Conservation (phyloP, 768 basidiomycete genomes). For the Agrocybe pediades region DNA sequence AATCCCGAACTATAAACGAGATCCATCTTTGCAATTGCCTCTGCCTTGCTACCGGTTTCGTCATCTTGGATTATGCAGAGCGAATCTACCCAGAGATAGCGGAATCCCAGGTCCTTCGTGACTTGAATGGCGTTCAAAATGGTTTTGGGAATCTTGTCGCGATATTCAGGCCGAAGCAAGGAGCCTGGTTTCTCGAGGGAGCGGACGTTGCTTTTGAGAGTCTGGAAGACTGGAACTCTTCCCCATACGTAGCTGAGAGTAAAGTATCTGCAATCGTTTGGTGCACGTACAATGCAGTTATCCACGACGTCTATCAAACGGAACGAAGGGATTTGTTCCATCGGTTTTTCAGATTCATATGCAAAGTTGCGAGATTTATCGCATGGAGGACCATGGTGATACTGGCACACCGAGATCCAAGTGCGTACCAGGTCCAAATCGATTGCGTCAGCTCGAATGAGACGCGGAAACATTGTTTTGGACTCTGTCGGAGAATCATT, state of each 20-base stretch:
- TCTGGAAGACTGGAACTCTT: constrained; percentile 3
- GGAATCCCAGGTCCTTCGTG: background rate
- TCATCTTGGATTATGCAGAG: constrained; percentile 10
- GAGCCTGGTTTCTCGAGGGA: constrained; percentile 3
- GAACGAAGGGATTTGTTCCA: constrained; percentile 3
- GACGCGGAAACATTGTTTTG: background rate
- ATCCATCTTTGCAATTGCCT: constrained; percentile 10
- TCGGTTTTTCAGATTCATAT: constrained; percentile 4
- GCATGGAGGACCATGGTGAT: constrained; percentile 2
- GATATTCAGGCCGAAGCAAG: background rate
- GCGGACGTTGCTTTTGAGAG: background rate
- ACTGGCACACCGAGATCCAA: constrained; percentile 8
- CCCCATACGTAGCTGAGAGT: constrained; percentile 17
- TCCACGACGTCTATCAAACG: constrained; percentile 15
- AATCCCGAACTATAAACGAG: constrained; percentile 5
- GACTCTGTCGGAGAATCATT: constrained; percentile 2
- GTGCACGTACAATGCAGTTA: constrained; percentile 10
- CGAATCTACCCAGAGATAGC: constrained; percentile 3
- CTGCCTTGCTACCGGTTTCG: constrained; percentile 2
- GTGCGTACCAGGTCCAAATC: constrained; percentile 9
- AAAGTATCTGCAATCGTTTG: constrained; percentile 4
- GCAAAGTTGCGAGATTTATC: background rate
- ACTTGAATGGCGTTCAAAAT: constrained; percentile 5
- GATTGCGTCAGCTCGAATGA: constrained; percentile 7
- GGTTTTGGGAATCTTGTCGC: constrained; percentile 3